Percentiles rank a stretch among this genome's conserved stretches.
These are phyloP conservation scores for Crepidotus variabilis DNA, from an alignment of 768 basidiomycete species.

Conservation along the genomic window DNA sequence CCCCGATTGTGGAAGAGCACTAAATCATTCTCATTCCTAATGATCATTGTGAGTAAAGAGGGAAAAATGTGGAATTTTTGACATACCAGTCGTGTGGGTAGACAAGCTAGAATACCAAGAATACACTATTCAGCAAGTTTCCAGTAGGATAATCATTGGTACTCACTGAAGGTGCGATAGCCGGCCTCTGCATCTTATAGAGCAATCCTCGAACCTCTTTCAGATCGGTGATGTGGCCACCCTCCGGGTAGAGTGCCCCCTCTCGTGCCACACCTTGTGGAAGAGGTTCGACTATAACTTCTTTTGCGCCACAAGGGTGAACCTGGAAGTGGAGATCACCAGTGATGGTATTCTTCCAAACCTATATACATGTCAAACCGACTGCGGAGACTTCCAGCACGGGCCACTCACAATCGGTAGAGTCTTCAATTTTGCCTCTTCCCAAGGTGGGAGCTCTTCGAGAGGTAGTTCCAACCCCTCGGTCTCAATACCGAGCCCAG, in stretches of 20 bases:
- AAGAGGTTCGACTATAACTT: constrained; percentile 71
- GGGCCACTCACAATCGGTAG: constrained; percentile 52
- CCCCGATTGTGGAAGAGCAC: constrained; percentile 88
- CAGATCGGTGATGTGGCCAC: constrained; percentile 71
- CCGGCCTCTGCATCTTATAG: constrained; percentile 87
- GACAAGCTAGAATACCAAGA: constrained; percentile 45
- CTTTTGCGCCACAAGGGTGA: constrained; percentile 72
- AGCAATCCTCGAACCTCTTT: constrained; percentile 67
- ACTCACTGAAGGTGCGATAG: constrained; percentile 71
- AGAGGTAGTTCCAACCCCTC: constrained; percentile 71
- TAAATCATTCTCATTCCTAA: constrained; percentile 56
- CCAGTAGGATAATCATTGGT: neutral
- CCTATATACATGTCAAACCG: constrained; percentile 30
- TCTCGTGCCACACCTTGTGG: constrained; percentile 54
- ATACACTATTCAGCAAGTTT: neutral
- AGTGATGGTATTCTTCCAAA: constrained; percentile 93
- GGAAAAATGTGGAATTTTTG: neutral
- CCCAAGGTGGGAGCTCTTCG: constrained; percentile 77
- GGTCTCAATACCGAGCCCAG: constrained; percentile 78
- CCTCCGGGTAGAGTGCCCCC: constrained; percentile 79
- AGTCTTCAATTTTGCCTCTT: constrained; percentile 68
- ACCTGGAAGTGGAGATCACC: constrained; percentile 84
- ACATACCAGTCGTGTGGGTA: constrained; percentile 85
- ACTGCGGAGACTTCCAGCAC: constrained; percentile 19
- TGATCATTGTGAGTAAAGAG: neutral